Evolutionary conservation across 306 rosid genomes (phyloP).

Genomic region (Lathyrus oleraceus): DNA sequence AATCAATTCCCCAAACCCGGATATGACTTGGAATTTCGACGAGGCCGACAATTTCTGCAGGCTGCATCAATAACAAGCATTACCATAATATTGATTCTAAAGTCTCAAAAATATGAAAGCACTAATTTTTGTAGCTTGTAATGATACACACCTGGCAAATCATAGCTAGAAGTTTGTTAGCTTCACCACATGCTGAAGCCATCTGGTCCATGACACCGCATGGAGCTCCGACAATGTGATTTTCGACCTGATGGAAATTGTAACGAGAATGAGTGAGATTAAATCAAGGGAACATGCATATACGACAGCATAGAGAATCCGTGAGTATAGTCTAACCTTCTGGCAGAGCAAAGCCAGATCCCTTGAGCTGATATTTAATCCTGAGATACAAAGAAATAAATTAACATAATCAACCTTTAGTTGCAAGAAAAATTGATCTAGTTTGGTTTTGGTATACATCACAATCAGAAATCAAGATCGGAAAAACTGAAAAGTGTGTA

Average conservation of each 20-base stretch:
- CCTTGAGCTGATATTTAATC: slow-evolving; percentile 71
- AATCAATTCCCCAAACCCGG: slow-evolving; percentile 94
- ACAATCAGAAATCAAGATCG: no score
- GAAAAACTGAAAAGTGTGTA: no score
- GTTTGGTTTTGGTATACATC: no score
- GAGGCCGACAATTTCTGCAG: slow-evolving; percentile 95
- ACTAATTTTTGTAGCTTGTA: slow-evolving; percentile 20
- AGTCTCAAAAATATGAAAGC: not conserved
- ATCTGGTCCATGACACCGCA: slow-evolving; percentile 99
- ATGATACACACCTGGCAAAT: slow-evolving; percentile 75
- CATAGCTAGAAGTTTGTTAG: slow-evolving; percentile 95
- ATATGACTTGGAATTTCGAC: slow-evolving; percentile 86
- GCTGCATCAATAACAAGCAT: slow-evolving; percentile 56
- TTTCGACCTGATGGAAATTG: slow-evolving; percentile 72
- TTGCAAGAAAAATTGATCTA: no score
- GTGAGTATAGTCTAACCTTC: slow-evolving; percentile 60
- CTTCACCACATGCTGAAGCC: slow-evolving; percentile 98
- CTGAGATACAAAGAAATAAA: slow-evolving; percentile 54
- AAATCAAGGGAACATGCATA: slow-evolving; percentile 13
- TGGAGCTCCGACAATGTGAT: slow-evolving; percentile 97
- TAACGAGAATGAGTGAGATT: slow-evolving; percentile 30
- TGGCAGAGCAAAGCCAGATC: slow-evolving; percentile 93
- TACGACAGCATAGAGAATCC: slow-evolving; percentile 6
- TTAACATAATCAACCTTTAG: no score
- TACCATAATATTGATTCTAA: no score